These are phyloP conservation scores for Fusarium drepaniforme DNA, from an alignment of 2,329 filamentous ascomycete species.

Conservation along the genomic window DNA sequence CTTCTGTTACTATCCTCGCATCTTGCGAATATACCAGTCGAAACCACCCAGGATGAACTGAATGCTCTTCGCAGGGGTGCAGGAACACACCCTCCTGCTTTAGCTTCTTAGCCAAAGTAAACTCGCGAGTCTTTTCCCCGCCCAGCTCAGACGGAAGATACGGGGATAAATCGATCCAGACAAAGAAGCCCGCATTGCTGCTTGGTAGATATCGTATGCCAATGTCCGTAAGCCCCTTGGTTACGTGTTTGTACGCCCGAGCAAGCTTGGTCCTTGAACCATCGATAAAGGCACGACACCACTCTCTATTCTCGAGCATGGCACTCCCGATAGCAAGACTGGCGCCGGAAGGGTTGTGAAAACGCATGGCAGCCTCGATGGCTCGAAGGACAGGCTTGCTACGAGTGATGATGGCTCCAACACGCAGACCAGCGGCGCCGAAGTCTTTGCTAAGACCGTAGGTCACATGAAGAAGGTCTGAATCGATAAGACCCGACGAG, in stretches of 20 bases:
- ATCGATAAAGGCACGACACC: constrained; percentile 58
- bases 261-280: constrained; percentile 54
- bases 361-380: constrained; percentile 56
- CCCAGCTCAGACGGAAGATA: constrained; percentile 50
- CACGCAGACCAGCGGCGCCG: constrained; percentile 63
- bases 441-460: constrained; percentile 64
- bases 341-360: constrained; percentile 60
- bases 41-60: constrained; percentile 63
- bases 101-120: constrained; percentile 57
- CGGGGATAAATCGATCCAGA: constrained; percentile 64
- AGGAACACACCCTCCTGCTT: constrained; percentile 62
- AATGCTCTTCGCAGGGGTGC: constrained; percentile 61
- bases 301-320: constrained; percentile 60
- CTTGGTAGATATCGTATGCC: constrained; percentile 57
- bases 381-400: constrained; percentile 49
- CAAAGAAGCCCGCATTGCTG: constrained; percentile 69
- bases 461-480: constrained; percentile 62
- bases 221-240: constrained; percentile 51
- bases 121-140: constrained; percentile 54
- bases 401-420: constrained; percentile 61
- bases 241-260: constrained; percentile 55
- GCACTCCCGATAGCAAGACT: constrained; percentile 57
- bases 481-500: constrained; percentile 56
- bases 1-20: constrained; percentile 50
- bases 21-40: constrained; percentile 64